These are phyloP conservation scores for Polyplosphaeria fusca DNA, from an alignment of 495 filamentous ascomycete genomes.

Conservation along the genomic window DNA sequence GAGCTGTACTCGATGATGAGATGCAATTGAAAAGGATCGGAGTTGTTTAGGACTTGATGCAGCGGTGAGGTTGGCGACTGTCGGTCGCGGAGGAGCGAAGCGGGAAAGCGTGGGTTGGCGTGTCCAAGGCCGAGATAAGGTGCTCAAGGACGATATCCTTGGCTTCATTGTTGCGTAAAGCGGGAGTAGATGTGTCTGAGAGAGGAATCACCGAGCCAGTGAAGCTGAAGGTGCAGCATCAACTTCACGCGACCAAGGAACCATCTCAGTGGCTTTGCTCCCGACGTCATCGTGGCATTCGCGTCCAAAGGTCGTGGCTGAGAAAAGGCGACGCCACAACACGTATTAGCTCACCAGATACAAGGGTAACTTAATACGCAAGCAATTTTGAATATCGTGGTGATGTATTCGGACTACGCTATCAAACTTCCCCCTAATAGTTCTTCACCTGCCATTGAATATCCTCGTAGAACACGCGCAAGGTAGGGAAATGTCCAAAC, in stretches of 20 bases:
- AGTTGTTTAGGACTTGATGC: not conserved
- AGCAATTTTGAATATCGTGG: no score
- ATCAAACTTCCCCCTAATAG: no score
- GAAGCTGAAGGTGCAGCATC: no score
- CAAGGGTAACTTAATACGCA: no score
- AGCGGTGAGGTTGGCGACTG: no score
- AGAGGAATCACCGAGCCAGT: no score
- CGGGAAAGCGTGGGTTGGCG: not conserved
- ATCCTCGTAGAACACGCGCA: no score
- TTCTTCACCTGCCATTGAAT: no score
- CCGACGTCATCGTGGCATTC: not conserved
- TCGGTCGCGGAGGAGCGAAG: not conserved
- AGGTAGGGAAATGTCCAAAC: no score
- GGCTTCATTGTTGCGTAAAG: no score
- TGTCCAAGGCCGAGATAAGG: no score
- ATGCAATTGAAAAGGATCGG: constrained; percentile 3
- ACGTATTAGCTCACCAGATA: not conserved
- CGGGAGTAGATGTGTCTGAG: no score
- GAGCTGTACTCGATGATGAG: not conserved
- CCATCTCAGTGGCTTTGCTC: not conserved
- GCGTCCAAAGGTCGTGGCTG: not conserved
- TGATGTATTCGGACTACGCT: not conserved
- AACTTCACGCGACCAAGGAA: not conserved
- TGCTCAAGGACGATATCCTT: constrained; percentile 12
- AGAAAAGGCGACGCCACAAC: not conserved